These are phyloP conservation scores for Babesia sp. DNA, from an alignment of 169 alveolate genomes.

Conservation along the genomic window DNA sequence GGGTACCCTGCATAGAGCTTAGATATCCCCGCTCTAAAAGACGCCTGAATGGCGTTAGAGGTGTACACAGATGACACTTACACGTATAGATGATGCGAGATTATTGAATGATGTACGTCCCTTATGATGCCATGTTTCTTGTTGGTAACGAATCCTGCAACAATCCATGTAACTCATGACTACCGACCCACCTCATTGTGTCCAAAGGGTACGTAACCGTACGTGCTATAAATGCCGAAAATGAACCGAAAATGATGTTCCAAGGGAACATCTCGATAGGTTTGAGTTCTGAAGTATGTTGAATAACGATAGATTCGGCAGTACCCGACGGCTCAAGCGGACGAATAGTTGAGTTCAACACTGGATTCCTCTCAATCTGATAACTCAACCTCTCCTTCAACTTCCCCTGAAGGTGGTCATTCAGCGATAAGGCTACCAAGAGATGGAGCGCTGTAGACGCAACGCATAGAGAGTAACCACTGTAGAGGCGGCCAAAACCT, in stretches of 20 bases:
- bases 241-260: conserved; percentile 54
- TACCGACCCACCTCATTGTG: conserved; percentile 39
- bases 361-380: conserved; percentile 41
- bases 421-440: conserved; percentile 36
- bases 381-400: conserved; percentile 41
- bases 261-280: conserved; percentile 66
- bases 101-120: conserved; percentile 6
- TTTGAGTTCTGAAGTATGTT: conserved; percentile 35
- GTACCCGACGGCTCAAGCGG: conserved; percentile 53
- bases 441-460: conserved; percentile 47
- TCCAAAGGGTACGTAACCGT: conserved; percentile 63
- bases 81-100: background rate
- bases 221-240: conserved; percentile 45
- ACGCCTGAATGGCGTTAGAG: background rate
- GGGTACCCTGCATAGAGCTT: conserved; percentile 53
- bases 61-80: background rate
- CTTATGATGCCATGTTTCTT: conserved; percentile 40
- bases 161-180: too few species aligned
- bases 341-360: conserved; percentile 13
- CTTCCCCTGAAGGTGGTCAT: conserved; percentile 46
- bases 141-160: conserved; percentile 53
- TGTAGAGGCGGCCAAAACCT: conserved; percentile 54
- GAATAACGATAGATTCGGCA: background rate
- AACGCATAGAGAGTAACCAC: conserved; percentile 57
- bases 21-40: background rate